Evolutionary conservation across 768 basidiomycete genomes (phyloP), one percentile per base, ranked within the genome.

Genomic region (Glaciozyma martinii): DNA sequence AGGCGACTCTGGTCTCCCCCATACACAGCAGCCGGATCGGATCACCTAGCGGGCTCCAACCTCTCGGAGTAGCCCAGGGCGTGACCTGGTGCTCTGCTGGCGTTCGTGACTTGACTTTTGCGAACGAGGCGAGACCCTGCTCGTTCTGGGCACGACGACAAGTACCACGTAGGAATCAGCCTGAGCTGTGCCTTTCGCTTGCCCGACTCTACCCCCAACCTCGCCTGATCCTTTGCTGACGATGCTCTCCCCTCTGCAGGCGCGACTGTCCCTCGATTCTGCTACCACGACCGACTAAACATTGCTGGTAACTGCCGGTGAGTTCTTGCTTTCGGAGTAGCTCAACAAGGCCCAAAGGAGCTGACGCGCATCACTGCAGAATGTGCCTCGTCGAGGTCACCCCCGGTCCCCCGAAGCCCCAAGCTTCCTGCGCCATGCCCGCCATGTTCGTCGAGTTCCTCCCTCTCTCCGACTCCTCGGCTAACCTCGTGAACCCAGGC

Each of bases 381-480:
- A 99, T 99, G 95, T 99, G 95, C 78, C 80, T 99, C 57, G 95
- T 99, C 46, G 95, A 99, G 78, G 94, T 99, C 59, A 90, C 71
- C 12, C 73, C 72, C 13, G 74, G 74, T 25, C 71, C 71, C 1
- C 73, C 72, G 5, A 70, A 66, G 40, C 67, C 68, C 10, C 25
- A 53, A 47, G 59, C 49, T 65, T 66, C 61, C 52, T 68, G 53
- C 67, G 94, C 95, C 8, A 94, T 95, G 88, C 95, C 95, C 46
- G 95, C 94, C 25, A 92, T 95, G 90, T 88, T 85, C 49, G 92
- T 89, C 55, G 80, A 23, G 15, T 19, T 23, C 29, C 29, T 16
- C 52, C 27, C 13, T 37, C 21, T 29, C 25, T 18, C 9, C 3
- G 6, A 7, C n/a, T 50, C 47, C 55, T 5, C 33, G 8, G 40